Evolutionary conservation across 1,284 basidiomycete species (phyloP), one percentile per base, ranked within the genome.

Genomic region (Schizophyllum commune): DNA sequence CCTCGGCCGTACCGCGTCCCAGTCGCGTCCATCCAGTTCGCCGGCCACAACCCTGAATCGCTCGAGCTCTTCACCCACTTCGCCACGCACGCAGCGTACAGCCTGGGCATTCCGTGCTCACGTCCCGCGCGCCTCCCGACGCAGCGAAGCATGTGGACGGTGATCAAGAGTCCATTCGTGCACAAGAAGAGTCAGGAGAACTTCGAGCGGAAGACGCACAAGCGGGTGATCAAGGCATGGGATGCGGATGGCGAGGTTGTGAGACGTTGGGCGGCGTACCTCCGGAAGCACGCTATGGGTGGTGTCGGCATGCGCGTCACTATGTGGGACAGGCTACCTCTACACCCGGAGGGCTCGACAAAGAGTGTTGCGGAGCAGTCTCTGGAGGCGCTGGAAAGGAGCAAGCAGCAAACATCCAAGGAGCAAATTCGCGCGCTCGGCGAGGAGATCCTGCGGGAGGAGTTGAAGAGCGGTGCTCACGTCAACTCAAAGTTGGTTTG

Each of bases 101-200:
- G 91, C 0, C 83, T 99, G 34, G 87, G 86, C 15, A 94, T 98
- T 56, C 94, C 96, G 0, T 81, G 86, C 19, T 88, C 91, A 6
- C 81, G 82, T 13, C 81, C 88, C 1, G 83, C 83, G 2, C 74
- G 76, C 1, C 83, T 98, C 0, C 95, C 95, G 0, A 92, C 85
- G 1, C 82, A 88, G 66, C 88, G 89, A 22, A 81, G 83, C 7
- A 77, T 98, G 8, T 94, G 92, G 86, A 98, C 96, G 0, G 95
- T 98, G 13, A 82, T 85, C 9, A 85, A 89, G 54, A 84, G 86
- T 3, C 95, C 96, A 3, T 98, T 98, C 73, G 89, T 88, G 7
- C 90, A 96, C 75, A 99, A 99, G 73, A 98, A 97, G 76, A 81
- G 84, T 20, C 95, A 98, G 75, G 95, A 99, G 77, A 98, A 98